Base-by-base conservation (phyloP, 306 rosid species). In the Begonia loranthoides region DNA sequence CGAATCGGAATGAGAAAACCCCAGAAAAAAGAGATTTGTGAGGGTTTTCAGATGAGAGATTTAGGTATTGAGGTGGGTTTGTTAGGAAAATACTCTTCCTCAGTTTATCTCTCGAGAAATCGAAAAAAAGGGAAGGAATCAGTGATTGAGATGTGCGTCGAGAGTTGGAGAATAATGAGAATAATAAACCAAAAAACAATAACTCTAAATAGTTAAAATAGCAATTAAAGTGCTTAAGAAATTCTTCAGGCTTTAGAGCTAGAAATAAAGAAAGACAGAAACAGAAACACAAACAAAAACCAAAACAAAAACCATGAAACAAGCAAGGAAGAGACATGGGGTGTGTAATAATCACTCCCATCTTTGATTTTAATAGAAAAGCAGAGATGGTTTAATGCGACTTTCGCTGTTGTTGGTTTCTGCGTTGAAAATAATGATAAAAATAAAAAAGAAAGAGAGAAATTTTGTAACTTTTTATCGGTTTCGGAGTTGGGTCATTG, bases 131-230 rank as follows among this genome's bases (percentile, higher is more conserved):
- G 47, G 47, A 7, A 43, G 47, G 47, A 43, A n/a, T 43, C 15
- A n/a, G 36, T 28, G 47, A 43, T 43, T 43, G 47, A 43, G 47
- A 43, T 43, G 47, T 43, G 47, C 47, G 47, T 43, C 15, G 14
- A 43, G 15, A 43, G 6, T 43, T 43, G 47, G 47, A n/a, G 47
- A 43, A 43, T 41, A 41, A 41, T 41, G 45, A 41, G 12, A 41
- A 41, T n/a, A 43, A 43, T 43, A 43, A 10, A 10, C 15, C 15
- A 43, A 43, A 28, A 43, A 43, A 10, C 47, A 43, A 43, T n/a
- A 43, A 43, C n/a, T 10, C 47, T 6, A 43, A 43, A 43, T n/a
- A 4, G 47, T 12, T 11, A n/a, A 43, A 43, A 11, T 10, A n/a
- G 47, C n/a, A 43, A 43, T 43, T 43, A 43, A 43, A 43, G 47